Evolutionary conservation across 1,284 basidiomycete species (phyloP).

Genomic region (Sphagnurus paluster): DNA sequence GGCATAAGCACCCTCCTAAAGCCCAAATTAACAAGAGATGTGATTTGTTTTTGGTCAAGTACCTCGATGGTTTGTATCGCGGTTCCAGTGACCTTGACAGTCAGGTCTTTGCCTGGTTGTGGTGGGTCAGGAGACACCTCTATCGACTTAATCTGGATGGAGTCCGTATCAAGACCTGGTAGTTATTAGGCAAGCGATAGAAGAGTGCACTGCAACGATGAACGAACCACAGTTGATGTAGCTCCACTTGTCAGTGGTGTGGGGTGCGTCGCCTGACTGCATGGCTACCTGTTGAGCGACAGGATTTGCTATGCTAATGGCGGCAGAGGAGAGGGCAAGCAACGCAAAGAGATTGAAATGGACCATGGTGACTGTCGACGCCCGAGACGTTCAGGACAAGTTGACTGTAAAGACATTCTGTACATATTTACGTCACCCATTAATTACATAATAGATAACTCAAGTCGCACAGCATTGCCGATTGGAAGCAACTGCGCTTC

Average conservation of each 20-base stretch:
- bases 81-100: constrained; percentile 71
- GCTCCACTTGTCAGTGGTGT: constrained; percentile 46
- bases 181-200: constrained; percentile 3
- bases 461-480: constrained; percentile 6
- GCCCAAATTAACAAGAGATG: too few species aligned
- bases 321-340: constrained; percentile 29
- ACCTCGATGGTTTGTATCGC: constrained; percentile 70
- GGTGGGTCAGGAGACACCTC: constrained; percentile 80
- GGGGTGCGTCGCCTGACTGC: constrained; percentile 31
- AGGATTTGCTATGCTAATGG: constrained; percentile 34
- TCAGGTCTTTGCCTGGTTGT: constrained; percentile 78
- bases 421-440: constrained; percentile 5
- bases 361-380: constrained; percentile 19
- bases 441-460: constrained; percentile 22
- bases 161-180: constrained; percentile 48
- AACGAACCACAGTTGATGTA: constrained; percentile 58
- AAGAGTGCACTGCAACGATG: neutral
- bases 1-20: constrained; percentile 90
- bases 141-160: constrained; percentile 66
- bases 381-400: neutral
- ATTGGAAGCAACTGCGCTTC: constrained; percentile 1
- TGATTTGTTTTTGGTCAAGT: too few species aligned
- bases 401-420: neutral
- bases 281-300: constrained; percentile 41
- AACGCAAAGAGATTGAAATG: constrained; percentile 40